Conservation (phyloP, 352 stramenopile genomes). For the Thraustochytrium sp. region DNA sequence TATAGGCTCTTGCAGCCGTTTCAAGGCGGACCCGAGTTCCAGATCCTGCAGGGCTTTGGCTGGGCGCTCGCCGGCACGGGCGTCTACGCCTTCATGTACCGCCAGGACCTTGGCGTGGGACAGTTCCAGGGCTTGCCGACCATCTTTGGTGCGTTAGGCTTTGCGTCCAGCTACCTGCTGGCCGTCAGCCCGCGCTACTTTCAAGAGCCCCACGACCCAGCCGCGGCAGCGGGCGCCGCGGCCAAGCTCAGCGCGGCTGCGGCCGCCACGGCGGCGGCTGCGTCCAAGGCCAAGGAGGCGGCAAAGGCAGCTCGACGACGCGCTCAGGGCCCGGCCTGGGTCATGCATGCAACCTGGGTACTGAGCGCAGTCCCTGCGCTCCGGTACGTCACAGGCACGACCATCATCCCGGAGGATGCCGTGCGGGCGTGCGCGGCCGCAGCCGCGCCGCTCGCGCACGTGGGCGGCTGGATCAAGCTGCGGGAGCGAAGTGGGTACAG, state of each 20-base stretch:
- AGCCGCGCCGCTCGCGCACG: not conserved
- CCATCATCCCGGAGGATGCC: not conserved
- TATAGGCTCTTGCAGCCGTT: constrained; percentile 17
- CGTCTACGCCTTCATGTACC: constrained; percentile 4
- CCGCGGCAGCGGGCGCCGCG: not conserved
- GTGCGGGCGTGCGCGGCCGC: not conserved
- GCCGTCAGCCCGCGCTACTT: not conserved
- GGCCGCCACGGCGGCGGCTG: no score
- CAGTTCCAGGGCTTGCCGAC: not conserved
- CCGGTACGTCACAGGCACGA: not conserved
- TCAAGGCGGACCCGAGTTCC: not conserved
- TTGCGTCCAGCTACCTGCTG: not conserved
- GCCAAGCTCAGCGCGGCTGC: no score
- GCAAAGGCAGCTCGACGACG: no score
- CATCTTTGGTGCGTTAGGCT: constrained; percentile 17
- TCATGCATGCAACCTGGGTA: not conserved
- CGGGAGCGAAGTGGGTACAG: not conserved
- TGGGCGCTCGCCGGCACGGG: not conserved
- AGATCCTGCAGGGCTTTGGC: not conserved
- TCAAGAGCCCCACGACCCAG: not conserved
- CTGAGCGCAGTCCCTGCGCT: not conserved
- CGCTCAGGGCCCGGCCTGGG: no score
- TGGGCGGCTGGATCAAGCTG: not conserved
- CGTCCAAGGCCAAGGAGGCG: no score
- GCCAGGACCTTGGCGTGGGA: not conserved